Conservation (phyloP, 2,329 filamentous ascomycete species). For the Botrytis galanthina region DNA sequence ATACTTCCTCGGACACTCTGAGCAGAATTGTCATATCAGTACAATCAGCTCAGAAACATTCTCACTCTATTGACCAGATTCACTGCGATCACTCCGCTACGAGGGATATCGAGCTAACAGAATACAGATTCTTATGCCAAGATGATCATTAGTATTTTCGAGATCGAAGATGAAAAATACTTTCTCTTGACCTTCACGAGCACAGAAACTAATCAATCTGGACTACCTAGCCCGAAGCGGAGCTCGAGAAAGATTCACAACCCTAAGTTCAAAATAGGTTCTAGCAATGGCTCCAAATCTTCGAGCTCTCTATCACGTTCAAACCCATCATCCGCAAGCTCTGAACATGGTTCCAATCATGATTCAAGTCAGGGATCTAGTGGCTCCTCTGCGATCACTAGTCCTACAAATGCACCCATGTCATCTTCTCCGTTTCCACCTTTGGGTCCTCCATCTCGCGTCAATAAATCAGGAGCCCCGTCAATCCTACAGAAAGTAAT, state of each 20-base stretch:
- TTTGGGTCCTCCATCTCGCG: constrained; percentile 60
- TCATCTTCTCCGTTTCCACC: constrained; percentile 63
- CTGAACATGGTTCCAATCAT: constrained; percentile 30
- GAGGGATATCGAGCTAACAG: constrained; percentile 30
- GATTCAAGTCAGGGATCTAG: constrained; percentile 29
- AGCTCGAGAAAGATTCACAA: constrained; percentile 5
- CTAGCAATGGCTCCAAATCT: neutral
- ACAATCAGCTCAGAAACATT: neutral
- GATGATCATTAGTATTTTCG: constrained; percentile 76
- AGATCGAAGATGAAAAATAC: constrained; percentile 64
- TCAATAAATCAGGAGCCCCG: constrained; percentile 54
- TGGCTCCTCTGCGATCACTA: constrained; percentile 43
- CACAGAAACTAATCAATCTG: constrained; percentile 44
- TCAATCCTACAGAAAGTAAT: constrained; percentile 71
- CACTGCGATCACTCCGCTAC: neutral
- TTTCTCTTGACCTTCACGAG: constrained; percentile 75
- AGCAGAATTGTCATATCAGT: neutral
- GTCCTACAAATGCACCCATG: constrained; percentile 53
- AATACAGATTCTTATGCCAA: constrained; percentile 55
- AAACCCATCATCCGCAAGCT: constrained; percentile 34
- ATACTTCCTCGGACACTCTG: neutral
- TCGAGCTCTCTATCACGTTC: constrained; percentile 26
- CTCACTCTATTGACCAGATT: neutral
- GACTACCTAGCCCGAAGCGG: constrained; percentile 31
- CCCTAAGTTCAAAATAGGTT: neutral